Base-by-base conservation (phyloP, 2,329 filamentous ascomycete species). In the Diplodia sapinea region DNA sequence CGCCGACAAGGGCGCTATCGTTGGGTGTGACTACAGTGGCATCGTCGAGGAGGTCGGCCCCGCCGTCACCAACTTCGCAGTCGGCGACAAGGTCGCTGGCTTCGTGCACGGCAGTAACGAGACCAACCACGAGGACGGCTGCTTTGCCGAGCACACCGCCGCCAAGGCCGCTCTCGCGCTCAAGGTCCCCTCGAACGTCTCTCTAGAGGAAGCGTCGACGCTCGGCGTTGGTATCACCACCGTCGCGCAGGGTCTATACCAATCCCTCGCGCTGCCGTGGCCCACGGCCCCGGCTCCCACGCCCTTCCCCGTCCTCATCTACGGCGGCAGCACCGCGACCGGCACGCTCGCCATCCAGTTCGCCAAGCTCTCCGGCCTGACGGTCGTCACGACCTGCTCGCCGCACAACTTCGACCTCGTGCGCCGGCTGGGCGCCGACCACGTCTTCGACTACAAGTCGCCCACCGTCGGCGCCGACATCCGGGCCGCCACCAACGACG, bases 1-100 rank as follows among this genome's bases (percentile, higher is more conserved):
- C 8, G 70, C 73, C 4, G 73, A 73, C 1, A 72, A 76, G 0
- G 82, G 82, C 8, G 74, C 78, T 2, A 74, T 83, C 9, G 73
- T 81, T 3, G 86, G 86, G 29, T 86, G 83, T 69, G 85, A 87
- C 72, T 85, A 81, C 72, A 81, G 79, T 62, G 84, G 83, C n/a
- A 76, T 80, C 3, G 79, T 86, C 38, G 82, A 85, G 72, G 83
- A 85, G 71, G 79, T 85, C 15, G 82, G 82, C 36, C 76, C 82
- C 23, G 81, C 78, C 13, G 82, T 86, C 4, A 77, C 80, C 17
- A 68, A 75, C 83, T 81, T 82, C 72, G 80, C 81, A 59, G 72
- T 79, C 3, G 84, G 84, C 23, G 80, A 85, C 65, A 13, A 82
- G 2, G 79, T 88, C 49, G 80, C 79, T 33, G 85, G 85, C 0